Conservation (phyloP, 768 basidiomycete species). For the Lactarius psammicola region DNA sequence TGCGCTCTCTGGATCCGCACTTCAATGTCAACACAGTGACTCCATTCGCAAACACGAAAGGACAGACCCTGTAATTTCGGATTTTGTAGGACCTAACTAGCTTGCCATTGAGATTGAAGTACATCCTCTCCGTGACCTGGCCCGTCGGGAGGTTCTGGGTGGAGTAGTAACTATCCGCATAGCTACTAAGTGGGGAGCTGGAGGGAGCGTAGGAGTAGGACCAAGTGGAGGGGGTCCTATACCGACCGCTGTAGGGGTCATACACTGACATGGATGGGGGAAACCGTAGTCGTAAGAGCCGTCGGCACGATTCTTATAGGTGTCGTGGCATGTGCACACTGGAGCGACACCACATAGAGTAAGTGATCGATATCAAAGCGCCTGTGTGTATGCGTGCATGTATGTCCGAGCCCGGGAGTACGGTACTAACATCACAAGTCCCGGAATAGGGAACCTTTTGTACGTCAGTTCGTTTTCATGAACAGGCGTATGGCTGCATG, state of each 20-base stretch:
- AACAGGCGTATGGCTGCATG: conserved; percentile 1
- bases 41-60: not conserved
- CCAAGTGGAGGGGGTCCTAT: conserved; percentile 9
- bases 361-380: conserved; percentile 15
- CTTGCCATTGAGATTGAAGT: conserved; percentile 20
- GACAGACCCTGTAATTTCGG: conserved; percentile 16
- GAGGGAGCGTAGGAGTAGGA: conserved; percentile 15
- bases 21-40: not conserved
- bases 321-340: conserved; percentile 4
- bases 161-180: not conserved
- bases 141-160: not conserved
- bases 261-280: conserved; percentile 20
- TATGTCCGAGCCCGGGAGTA: conserved; percentile 4
- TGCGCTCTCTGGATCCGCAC: conserved; percentile 10
- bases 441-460: not conserved
- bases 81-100: conserved; percentile 17
- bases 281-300: not conserved
- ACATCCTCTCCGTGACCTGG: conserved; percentile 17
- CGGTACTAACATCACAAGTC: conserved; percentile 8
- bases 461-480: not conserved
- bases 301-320: conserved; percentile 13
- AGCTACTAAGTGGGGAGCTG: conserved; percentile 6
- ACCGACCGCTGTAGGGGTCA: conserved; percentile 17
- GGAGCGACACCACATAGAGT: conserved; percentile 1
- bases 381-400: not conserved